These are phyloP conservation scores for Nakazawaea molendinolei DNA, from an alignment of 805 yeast genomes.

Conservation along the genomic window DNA sequence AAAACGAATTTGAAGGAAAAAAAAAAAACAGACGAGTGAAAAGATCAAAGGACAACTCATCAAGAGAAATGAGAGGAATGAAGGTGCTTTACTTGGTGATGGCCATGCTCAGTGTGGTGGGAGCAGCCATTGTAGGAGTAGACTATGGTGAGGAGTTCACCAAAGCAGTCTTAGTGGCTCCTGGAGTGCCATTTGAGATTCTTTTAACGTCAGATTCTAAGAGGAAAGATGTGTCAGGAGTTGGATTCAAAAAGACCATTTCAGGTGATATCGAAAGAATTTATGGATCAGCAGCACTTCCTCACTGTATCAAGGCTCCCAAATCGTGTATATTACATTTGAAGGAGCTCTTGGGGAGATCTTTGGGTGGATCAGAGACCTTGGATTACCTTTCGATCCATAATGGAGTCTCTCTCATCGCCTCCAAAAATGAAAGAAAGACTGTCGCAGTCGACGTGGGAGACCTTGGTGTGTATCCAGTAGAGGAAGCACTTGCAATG, in stretches of 20 bases:
- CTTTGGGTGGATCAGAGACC: constrained; percentile 39
- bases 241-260: constrained; percentile 47
- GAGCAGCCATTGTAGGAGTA: constrained; percentile 70
- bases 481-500: constrained; percentile 88
- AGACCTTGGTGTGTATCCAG: constrained; percentile 33
- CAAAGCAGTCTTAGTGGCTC: constrained; percentile 86
- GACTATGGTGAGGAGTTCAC: constrained; percentile 86
- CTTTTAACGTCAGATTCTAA: constrained; percentile 87
- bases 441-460: constrained; percentile 53
- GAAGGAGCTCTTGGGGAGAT: constrained; percentile 67
- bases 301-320: constrained; percentile 71
- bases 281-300: constrained; percentile 71
- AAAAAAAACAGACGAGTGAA: not conserved
- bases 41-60: constrained; percentile 2
- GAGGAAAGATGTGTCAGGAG: constrained; percentile 80
- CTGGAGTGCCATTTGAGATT: constrained; percentile 82
- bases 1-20: not conserved
- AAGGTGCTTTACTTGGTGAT: not conserved
- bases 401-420: constrained; percentile 50
- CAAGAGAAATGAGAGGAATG: not conserved
- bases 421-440: constrained; percentile 36
- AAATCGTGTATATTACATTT: constrained; percentile 55
- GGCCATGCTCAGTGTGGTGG: not conserved
- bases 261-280: constrained; percentile 54
- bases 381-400: constrained; percentile 42